Evolutionary conservation across 148 eudicot species (phyloP).

Genomic region (Drosera capensis): DNA sequence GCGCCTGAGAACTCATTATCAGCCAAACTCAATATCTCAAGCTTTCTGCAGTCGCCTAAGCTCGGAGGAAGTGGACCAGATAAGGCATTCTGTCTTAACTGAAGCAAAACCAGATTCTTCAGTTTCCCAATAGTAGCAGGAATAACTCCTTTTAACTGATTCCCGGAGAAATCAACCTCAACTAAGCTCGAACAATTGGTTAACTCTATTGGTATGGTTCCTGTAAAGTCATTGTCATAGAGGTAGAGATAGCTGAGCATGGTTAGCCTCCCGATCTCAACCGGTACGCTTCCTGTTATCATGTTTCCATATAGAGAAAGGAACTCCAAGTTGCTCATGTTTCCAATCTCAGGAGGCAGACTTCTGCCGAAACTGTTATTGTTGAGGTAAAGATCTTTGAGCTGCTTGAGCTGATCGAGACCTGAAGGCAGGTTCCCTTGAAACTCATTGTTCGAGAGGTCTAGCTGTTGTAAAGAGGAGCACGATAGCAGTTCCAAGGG

Average conservation of each 20-base stretch:
- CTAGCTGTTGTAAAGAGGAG: slow-evolving; percentile 43
- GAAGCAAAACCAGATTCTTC: slow-evolving; percentile 45
- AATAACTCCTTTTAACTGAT: slow-evolving; percentile 52
- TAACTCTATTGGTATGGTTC: slow-evolving; percentile 55
- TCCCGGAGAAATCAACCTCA: slow-evolving; percentile 70
- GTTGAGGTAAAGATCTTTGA: slow-evolving; percentile 73
- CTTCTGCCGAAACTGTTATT: slow-evolving; percentile 68
- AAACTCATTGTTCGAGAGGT: slow-evolving; percentile 53
- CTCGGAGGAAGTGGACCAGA: slow-evolving; percentile 60
- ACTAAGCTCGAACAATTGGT: slow-evolving; percentile 55
- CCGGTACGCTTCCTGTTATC: slow-evolving; percentile 55
- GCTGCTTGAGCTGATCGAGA: slow-evolving; percentile 30
- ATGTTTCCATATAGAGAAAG: slow-evolving; percentile 44
- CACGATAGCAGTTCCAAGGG: slow-evolving; percentile 44
- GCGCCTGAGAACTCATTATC: slow-evolving; percentile 66
- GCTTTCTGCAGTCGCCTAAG: slow-evolving; percentile 63
- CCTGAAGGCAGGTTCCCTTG: slow-evolving; percentile 41
- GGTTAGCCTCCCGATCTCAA: slow-evolving; percentile 51
- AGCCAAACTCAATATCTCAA: slow-evolving; percentile 44
- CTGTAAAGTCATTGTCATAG: slow-evolving; percentile 69
- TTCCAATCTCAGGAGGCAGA: slow-evolving; percentile 58
- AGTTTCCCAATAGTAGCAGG: slow-evolving; percentile 62
- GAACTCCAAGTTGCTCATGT: slow-evolving; percentile 41
- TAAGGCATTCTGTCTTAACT: slow-evolving; percentile 74
- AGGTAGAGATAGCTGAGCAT: slow-evolving; percentile 47